Evolutionary conservation across 2,329 filamentous ascomycete species (phyloP), one percentile per base, ranked within the genome.

Genomic region (Cryphonectria nitschkei): DNA sequence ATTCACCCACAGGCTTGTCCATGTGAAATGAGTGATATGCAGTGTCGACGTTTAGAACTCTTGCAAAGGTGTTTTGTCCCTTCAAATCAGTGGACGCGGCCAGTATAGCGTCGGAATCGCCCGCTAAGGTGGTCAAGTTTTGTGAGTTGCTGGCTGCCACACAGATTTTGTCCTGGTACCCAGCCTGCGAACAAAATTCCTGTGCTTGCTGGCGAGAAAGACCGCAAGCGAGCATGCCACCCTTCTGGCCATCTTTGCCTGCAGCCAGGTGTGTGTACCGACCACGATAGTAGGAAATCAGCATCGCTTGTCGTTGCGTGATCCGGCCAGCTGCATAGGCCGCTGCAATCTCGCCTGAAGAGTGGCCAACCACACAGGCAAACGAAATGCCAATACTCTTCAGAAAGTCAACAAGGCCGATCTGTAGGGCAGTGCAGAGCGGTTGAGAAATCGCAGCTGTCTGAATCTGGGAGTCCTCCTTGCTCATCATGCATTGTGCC

Each of bases 1-100:
- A 85, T 65, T 77, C 71, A 0, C 52, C 72, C 0, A 80, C 79
- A 0, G 82, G 75, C 32, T 37, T 70, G 0, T 75, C 65, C 84
- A 87, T 87, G 73, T 86, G 85, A 0, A 79, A 79, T 0, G 84
- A 86, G 75, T 87, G 85, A 66, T 86, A 87, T 0, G 84, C 85
- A 0, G 79, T 84, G 61, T 85, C 82, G 0, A 86, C 80, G 1
- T 74, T 73, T 8, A 87, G 76, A 0, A 78, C 14, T 1, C 81
- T 76, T 0, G 79, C 78, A 65, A 83, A 83, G 65, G 75, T 80
- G 1, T 75, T 70, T 19, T 73, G 68, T 14, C 61, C 67, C 1
- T 64, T 67, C 6, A 81, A 73, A 8, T 75, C 46, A 0, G 74
- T 63, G 13, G 72, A 67, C 3, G 78, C 74, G 29, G 75, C 71